phyloP scores from a whole-genome alignment of 2,329 filamentous ascomycete species.

The Magnaporthiopsis poae region DNA sequence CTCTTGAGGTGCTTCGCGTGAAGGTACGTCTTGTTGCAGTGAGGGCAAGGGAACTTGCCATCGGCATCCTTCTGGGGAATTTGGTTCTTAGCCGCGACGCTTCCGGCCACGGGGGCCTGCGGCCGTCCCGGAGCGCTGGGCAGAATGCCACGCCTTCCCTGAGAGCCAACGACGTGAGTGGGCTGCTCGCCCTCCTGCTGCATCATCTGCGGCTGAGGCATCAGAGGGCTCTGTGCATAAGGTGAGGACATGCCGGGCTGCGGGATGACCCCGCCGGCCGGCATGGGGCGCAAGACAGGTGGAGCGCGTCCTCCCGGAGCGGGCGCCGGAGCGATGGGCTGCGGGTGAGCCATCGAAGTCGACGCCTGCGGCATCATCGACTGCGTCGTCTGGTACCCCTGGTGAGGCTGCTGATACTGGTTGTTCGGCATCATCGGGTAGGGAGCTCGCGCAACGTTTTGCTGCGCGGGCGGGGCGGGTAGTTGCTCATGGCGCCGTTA shows the following conservation, averaged over 20 bases:
- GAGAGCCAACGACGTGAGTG: conserved; percentile 88
- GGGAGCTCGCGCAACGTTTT: conserved; percentile 37
- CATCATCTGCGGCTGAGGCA: conserved; percentile 46
- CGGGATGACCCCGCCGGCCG: conserved; percentile 53
- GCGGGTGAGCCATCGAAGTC: conserved; percentile 58
- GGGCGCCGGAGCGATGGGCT: conserved; percentile 67
- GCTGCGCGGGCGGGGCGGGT: conserved; percentile 36
- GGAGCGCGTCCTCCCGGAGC: conserved; percentile 43
- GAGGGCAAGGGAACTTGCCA: conserved; percentile 94
- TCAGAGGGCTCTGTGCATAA: conserved; percentile 48
- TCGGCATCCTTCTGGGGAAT: conserved; percentile 93
- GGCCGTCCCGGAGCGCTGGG: conserved; percentile 83
- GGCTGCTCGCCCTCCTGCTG: conserved; percentile 54
- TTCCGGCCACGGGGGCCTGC: conserved; percentile 61
- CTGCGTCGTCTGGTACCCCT: conserved; percentile 45
- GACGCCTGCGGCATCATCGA: conserved; percentile 59
- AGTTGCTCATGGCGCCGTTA: conserved; percentile 42
- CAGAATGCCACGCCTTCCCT: conserved; percentile 82
- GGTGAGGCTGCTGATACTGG: conserved; percentile 42
- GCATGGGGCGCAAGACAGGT: conserved; percentile 59
- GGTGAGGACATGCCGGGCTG: conserved; percentile 49
- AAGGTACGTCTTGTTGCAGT: conserved; percentile 96
- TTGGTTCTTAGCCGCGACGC: conserved; percentile 62
- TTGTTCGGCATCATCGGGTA: conserved; percentile 46
- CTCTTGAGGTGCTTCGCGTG: conserved; percentile 96